phyloP scores from a whole-genome alignment of 495 filamentous ascomycete genomes.

The Lophium mytilinum region DNA sequence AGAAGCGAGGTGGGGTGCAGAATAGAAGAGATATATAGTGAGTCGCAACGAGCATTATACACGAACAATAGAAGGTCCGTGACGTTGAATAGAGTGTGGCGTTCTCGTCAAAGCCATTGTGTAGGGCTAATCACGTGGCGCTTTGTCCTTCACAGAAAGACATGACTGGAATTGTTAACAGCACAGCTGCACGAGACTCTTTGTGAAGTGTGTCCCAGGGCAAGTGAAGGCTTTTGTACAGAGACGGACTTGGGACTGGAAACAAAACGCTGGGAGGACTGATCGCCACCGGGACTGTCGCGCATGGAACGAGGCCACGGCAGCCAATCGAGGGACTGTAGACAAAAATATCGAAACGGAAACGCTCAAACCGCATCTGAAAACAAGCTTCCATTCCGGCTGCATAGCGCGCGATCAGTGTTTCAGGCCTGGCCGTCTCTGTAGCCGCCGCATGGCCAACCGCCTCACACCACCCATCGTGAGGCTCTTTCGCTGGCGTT shows the following conservation, averaged over 20 bases:
- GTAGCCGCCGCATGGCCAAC: conserved; percentile 18
- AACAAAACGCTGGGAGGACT: not conserved
- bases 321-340: conserved; percentile 16
- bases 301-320: not conserved
- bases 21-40: too few species aligned
- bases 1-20: not conserved
- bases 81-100: not conserved
- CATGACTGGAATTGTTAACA: too few species aligned
- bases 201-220: not conserved
- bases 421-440: conserved; percentile 15
- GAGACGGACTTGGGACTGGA: conserved; percentile 3
- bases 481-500: not conserved
- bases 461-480: not conserved
- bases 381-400: conserved; percentile 24
- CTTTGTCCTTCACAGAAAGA: not conserved
- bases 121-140: not conserved
- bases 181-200: not conserved
- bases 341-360: conserved; percentile 15
- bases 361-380: conserved; percentile 7
- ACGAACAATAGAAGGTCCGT: not conserved
- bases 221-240: conserved; percentile 16
- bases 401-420: conserved; percentile 17
- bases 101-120: not conserved
- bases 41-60: not conserved
- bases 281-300: not conserved